These are phyloP conservation scores for Ambrosia trifida DNA, from an alignment of 129 eudicot species.

Conservation along the genomic window DNA sequence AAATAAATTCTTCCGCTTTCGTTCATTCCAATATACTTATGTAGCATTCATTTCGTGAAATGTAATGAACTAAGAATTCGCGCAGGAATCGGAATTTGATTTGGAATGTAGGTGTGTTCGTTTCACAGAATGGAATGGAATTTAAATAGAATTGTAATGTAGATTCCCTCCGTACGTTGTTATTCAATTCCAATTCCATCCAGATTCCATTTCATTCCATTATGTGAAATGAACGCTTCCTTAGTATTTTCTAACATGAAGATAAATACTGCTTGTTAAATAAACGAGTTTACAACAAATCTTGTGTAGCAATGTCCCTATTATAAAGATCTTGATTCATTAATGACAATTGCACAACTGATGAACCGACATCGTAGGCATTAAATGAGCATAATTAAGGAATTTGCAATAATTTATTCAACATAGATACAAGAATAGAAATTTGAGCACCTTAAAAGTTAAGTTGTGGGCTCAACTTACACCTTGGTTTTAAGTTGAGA, in stretches of 20 bases:
- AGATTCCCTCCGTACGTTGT: too few relatives aligned
- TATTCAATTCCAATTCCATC: too few relatives aligned
- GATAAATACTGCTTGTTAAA: neutral
- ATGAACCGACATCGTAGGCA: neutral
- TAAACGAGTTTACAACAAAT: neutral
- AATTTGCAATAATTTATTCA: neutral
- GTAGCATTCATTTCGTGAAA: too few relatives aligned
- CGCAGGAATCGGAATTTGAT: too few relatives aligned
- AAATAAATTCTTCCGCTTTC: neutral
- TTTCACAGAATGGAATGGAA: too few relatives aligned
- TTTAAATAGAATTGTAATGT: too few relatives aligned
- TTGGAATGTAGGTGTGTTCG: too few relatives aligned
- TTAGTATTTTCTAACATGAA: neutral
- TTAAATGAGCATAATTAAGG: neutral
- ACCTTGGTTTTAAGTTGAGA: neutral
- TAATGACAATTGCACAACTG: neutral
- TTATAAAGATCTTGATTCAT: neutral
- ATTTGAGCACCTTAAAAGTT: neutral
- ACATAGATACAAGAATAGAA: neutral
- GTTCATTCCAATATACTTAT: neutral
- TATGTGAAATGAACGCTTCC: too few relatives aligned
- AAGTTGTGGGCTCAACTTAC: slow-evolving; percentile 1
- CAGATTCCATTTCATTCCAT: too few relatives aligned
- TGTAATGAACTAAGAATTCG: too few relatives aligned
- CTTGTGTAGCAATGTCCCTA: neutral